A percentile compares a stretch with the other conserved stretches of the same genome.
phyloP scores from a whole-genome alignment of 1,284 basidiomycete genomes.

The Mycena citricolor region DNA sequence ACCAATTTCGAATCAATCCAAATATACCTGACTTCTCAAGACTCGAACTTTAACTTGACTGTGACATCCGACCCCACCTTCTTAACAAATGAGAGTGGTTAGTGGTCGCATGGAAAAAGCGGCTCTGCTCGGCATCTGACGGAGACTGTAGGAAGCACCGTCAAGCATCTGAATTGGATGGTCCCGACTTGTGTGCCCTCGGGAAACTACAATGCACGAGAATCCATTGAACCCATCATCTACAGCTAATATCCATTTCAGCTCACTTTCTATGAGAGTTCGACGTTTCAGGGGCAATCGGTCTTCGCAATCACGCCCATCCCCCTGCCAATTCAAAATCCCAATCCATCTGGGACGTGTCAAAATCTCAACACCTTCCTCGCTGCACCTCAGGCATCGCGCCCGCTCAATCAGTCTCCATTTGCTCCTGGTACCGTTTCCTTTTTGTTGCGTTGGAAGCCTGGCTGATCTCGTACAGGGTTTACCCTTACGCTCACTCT shows the following conservation, averaged over 20 bases:
- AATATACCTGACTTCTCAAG: slow-evolving; percentile 49
- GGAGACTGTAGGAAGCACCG: slow-evolving; percentile 49
- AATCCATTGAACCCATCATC: not conserved
- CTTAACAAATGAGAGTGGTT: slow-evolving; percentile 33
- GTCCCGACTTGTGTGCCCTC: slow-evolving; percentile 44
- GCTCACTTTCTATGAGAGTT: slow-evolving; percentile 51
- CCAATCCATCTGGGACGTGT: slow-evolving; percentile 30
- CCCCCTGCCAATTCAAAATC: slow-evolving; percentile 41
- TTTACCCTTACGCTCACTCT: slow-evolving; percentile 18
- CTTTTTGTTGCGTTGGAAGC: not conserved
- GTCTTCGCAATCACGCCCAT: slow-evolving; percentile 47
- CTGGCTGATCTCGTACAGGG: not conserved
- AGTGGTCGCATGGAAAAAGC: too few relatives aligned
- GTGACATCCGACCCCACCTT: slow-evolving; percentile 43
- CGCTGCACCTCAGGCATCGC: slow-evolving; percentile 37
- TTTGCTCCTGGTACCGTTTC: slow-evolving; percentile 12
- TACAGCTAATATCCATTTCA: slow-evolving; percentile 22
- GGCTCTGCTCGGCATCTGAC: too few relatives aligned
- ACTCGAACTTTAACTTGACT: slow-evolving; percentile 44
- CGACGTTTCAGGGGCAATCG: slow-evolving; percentile 36
- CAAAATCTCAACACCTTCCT: slow-evolving; percentile 34
- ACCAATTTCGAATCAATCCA: slow-evolving; percentile 44
- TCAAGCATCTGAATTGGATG: slow-evolving; percentile 47
- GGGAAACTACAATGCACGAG: slow-evolving; percentile 51
- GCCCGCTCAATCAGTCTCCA: slow-evolving; percentile 26